Evolutionary conservation across 208 protist genomes (phyloP), one percentile per base, ranked within the genome.

Genomic region (Leishmania major): DNA sequence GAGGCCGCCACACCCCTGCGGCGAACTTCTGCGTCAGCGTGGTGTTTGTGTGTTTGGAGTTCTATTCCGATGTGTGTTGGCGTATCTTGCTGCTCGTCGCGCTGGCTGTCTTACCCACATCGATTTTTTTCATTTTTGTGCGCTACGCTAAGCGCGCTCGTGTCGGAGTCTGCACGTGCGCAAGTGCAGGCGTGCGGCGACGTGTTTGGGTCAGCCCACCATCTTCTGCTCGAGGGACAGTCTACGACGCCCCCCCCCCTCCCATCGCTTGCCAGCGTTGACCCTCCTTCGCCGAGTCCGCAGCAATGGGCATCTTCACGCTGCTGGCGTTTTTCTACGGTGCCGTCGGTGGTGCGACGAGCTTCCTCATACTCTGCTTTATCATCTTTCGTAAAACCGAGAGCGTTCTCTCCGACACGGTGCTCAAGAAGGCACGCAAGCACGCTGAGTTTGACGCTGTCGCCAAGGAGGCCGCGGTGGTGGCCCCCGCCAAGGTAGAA

Each of bases 401-500:
- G 43, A 45, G 40, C 17, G 6, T 81, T 28, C 59, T 95, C 49
- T 11, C 85, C 6, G 47, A 83, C 35, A 82, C 83, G 3, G 80
- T 97, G 0, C 78, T 77, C 47, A 88, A 83, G 11, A 95, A 92
- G 64, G 87, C 90, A 40, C 74, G 80, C 72, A 90, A 93, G 53
- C 87, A 92, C 60, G 79, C 84, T 1, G 71, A 79, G 55, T 88
- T 84, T 43, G 81, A 89, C 28, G 86, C 87, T 45, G 88, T 90
- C 1, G 81, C 84, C 11, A 87, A 86, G 73, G 84, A 87, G 35
- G 89, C 84, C 0, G 89, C 90, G 5, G 69, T 75, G 49, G 83
- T 92, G 45, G 81, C 88, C 0, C 28, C 83, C 0, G 87, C 89
- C 22, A 93, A 94, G 76, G 90, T 95, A 11, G 86, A 97, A 75